phyloP scores from a whole-genome alignment of 2,329 filamentous ascomycete genomes.

The Colletotrichum truncatum region DNA sequence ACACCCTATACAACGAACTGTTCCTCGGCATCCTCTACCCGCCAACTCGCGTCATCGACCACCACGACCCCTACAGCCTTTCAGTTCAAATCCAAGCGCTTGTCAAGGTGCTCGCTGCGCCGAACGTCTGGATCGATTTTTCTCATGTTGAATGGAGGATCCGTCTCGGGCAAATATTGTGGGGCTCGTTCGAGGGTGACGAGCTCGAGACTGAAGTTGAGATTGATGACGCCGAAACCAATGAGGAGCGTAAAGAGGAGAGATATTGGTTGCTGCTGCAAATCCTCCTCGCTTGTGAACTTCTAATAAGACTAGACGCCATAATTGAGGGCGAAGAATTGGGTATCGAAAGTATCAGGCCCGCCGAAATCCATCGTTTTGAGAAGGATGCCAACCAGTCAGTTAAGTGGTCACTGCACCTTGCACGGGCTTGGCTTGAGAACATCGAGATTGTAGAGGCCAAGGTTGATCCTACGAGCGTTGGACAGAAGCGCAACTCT shows the following conservation, averaged over 20 bases:
- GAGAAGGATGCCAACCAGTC: constrained; percentile 68
- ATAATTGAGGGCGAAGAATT: constrained; percentile 69
- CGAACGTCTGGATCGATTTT: constrained; percentile 79
- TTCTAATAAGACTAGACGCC: constrained; percentile 71
- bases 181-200: constrained; percentile 65
- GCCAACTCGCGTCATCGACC: constrained; percentile 64
- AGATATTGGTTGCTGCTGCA: constrained; percentile 75
- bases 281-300: constrained; percentile 70
- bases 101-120: constrained; percentile 69
- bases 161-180: constrained; percentile 75
- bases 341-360: constrained; percentile 59
- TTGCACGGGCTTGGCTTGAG: constrained; percentile 74
- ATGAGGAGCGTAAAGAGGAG: constrained; percentile 65
- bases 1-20: constrained; percentile 66
- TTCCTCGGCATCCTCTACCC: constrained; percentile 69
- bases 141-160: constrained; percentile 80
- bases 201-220: constrained; percentile 62
- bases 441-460: constrained; percentile 66
- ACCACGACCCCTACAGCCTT: constrained; percentile 68
- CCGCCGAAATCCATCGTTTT: constrained; percentile 68
- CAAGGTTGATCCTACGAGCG: constrained; percentile 33
- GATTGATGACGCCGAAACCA: constrained; percentile 56
- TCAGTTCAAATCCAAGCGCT: constrained; percentile 76
- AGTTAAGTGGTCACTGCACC: constrained; percentile 74
- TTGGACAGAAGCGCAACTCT: constrained; percentile 36